These are phyloP conservation scores for Alternaria solani DNA, from an alignment of 2,329 filamentous ascomycete species.

Conservation along the genomic window DNA sequence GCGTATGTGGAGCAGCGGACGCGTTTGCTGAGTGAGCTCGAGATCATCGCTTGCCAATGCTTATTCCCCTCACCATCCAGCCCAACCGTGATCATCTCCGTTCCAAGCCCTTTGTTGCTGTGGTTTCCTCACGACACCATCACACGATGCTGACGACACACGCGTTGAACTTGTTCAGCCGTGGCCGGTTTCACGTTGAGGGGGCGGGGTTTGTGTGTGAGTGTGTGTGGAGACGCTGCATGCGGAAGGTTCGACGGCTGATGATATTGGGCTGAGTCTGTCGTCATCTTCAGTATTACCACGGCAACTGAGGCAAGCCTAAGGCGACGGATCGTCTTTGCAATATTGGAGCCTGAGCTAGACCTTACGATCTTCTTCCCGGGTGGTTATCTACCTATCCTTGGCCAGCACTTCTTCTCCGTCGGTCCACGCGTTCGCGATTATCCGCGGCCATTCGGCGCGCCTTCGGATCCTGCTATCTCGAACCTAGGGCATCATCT, in stretches of 20 bases:
- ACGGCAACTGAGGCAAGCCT: slow-evolving; percentile 5
- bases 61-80: neutral
- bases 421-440: neutral
- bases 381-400: neutral
- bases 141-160: slow-evolving; percentile 20
- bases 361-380: slow-evolving; percentile 4
- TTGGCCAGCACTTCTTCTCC: neutral
- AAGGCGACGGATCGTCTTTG: neutral
- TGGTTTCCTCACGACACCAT: slow-evolving; percentile 12
- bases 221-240: neutral
- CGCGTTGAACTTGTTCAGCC: slow-evolving; percentile 14
- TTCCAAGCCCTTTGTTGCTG: neutral
- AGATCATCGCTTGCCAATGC: slow-evolving; percentile 2
- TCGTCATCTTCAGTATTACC: slow-evolving; percentile 3
- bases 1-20: neutral
- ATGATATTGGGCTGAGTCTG: slow-evolving; percentile 3
- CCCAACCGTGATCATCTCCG: neutral
- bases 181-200: slow-evolving; percentile 19
- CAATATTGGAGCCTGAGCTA: slow-evolving; percentile 12
- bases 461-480: neutral
- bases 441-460: neutral
- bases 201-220: slow-evolving; percentile 6
- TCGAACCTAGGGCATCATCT: neutral
- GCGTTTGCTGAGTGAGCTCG: neutral
- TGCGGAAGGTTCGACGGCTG: slow-evolving; percentile 11